Evolutionary conservation across 2,329 filamentous ascomycete genomes (phyloP).

Genomic region (Penicillium carneum): DNA sequence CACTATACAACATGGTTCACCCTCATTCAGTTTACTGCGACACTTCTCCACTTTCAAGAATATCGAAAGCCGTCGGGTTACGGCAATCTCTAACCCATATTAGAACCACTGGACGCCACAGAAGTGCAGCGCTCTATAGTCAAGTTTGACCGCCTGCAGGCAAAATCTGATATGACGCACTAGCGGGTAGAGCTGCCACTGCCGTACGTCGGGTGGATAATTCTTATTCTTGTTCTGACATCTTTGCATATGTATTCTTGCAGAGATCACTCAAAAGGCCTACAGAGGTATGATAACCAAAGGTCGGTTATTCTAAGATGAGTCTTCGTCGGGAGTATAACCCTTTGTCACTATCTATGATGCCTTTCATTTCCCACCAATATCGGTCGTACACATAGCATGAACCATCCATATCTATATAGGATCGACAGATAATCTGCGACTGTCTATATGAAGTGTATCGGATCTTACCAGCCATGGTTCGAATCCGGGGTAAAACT

Average conservation of each 20-base stretch:
- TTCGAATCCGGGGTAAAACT: conserved; percentile 4
- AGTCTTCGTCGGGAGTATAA: neutral
- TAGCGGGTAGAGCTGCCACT: too few relatives aligned
- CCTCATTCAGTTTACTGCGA: too few relatives aligned
- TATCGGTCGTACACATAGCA: neutral
- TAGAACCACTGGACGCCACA: too few relatives aligned
- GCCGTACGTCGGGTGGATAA: neutral
- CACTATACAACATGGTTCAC: too few relatives aligned
- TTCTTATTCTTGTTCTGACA: neutral
- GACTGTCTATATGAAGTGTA: neutral
- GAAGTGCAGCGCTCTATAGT: too few relatives aligned
- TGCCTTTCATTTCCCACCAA: neutral
- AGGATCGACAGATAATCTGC: conserved; percentile 1
- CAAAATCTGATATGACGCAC: too few relatives aligned
- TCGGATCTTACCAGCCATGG: neutral
- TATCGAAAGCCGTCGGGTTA: too few relatives aligned
- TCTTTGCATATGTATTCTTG: too few relatives aligned
- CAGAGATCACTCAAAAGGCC: neutral
- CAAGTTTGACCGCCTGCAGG: neutral
- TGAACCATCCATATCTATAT: neutral
- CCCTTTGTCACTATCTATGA: neutral
- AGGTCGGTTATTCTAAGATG: neutral
- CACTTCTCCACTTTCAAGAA: too few relatives aligned
- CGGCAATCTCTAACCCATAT: too few relatives aligned
- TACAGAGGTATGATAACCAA: neutral